Percentiles rank a stretch among this genome's conserved stretches.
phyloP scores from a whole-genome alignment of 805 yeast genomes.

The Yamadazyma phyllophila region DNA sequence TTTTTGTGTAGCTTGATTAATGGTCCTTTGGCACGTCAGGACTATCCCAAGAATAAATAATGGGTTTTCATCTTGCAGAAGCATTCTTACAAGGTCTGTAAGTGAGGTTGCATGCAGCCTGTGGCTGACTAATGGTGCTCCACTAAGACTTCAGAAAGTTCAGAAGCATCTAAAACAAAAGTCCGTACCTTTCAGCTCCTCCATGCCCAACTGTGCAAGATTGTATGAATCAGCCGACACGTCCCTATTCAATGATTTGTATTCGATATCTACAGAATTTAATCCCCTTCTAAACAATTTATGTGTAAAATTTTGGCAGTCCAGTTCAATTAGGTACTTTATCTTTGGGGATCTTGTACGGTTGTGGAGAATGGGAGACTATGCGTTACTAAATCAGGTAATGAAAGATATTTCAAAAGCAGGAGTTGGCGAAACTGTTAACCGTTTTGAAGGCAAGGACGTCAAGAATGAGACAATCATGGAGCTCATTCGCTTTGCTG shows the following conservation, averaged over 20 bases:
- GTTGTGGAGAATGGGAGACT: constrained; percentile 11
- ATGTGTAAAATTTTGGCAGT: constrained; percentile 13
- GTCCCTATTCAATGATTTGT: constrained; percentile 20
- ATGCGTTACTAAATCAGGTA: constrained; percentile 7
- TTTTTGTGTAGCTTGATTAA: neutral
- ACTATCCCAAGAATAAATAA: no score
- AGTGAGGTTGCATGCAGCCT: no score
- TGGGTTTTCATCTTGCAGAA: no score
- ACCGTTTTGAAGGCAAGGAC: neutral
- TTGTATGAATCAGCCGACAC: constrained; percentile 12
- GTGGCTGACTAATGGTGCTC: no score
- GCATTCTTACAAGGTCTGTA: no score
- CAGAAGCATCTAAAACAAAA: neutral
- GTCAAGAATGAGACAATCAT: constrained; percentile 2
- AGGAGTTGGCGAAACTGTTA: neutral
- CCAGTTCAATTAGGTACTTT: constrained; percentile 19
- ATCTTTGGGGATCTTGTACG: constrained; percentile 18
- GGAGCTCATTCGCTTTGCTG: constrained; percentile 17
- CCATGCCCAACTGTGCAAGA: constrained; percentile 16
- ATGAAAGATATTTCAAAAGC: constrained; percentile 6
- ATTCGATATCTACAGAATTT: no score
- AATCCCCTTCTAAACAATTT: constrained; percentile 1
- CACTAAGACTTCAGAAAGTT: neutral
- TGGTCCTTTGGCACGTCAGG: no score
- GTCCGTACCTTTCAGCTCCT: constrained; percentile 6